phyloP scores from a whole-genome alignment of 1,284 basidiomycete species.

The Sanguinoderma infundibulare region DNA sequence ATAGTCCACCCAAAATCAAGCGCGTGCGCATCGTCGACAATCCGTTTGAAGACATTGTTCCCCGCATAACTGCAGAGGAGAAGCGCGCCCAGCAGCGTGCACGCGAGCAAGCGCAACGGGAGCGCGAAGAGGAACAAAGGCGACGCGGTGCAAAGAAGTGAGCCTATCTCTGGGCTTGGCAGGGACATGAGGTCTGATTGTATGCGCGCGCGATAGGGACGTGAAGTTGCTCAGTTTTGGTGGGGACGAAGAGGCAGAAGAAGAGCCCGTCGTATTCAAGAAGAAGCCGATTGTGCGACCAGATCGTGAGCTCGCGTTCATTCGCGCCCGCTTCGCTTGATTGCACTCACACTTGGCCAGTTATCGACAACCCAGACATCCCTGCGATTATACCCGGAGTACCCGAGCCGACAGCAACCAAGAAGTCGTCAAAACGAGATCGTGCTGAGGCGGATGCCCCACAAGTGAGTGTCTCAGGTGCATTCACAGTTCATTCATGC shows the following conservation, averaged over 20 bases:
- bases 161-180: conserved; percentile 23
- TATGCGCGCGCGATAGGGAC: conserved; percentile 57
- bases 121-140: conserved; percentile 76
- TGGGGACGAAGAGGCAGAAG: conserved; percentile 72
- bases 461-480: conserved; percentile 2
- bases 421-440: conserved; percentile 29
- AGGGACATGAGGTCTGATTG: neutral
- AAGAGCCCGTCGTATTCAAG: conserved; percentile 55
- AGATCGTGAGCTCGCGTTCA: conserved; percentile 63
- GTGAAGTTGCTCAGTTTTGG: conserved; percentile 89
- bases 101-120: conserved; percentile 72
- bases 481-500: neutral
- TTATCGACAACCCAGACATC: conserved; percentile 51
- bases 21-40: conserved; percentile 87
- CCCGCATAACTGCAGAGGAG: conserved; percentile 95
- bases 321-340: neutral
- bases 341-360: conserved; percentile 37
- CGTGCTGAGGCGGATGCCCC: conserved; percentile 15
- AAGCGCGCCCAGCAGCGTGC: conserved; percentile 83
- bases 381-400: conserved; percentile 32
- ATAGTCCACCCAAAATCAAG: conserved; percentile 88
- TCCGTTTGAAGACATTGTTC: conserved; percentile 93
- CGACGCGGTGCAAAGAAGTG: conserved; percentile 87
- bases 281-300: conserved; percentile 84
- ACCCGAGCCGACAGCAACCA: conserved; percentile 17